Conservation (phyloP, 139 green algal species). For the Yamagishiella unicocca region DNA sequence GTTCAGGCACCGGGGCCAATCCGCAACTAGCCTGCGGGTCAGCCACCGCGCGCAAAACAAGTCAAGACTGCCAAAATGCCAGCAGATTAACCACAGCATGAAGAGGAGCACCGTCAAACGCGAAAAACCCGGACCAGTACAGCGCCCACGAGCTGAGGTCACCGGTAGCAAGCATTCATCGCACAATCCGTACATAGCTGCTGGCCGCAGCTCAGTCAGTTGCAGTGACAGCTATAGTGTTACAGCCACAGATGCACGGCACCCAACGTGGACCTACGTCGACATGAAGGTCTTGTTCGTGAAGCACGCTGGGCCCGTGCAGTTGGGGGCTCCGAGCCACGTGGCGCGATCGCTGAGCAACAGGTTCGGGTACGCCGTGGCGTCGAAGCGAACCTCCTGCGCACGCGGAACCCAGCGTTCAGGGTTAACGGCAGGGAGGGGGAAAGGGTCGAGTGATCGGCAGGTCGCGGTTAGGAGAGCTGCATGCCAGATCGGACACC, state of each 20-base stretch:
- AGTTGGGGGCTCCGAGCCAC: background rate
- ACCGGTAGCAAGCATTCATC: background rate
- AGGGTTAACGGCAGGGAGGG: background rate
- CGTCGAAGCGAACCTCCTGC: background rate
- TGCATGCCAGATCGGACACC: background rate
- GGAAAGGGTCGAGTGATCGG: background rate
- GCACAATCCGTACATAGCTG: background rate
- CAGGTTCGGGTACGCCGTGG: background rate
- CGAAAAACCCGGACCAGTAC: background rate
- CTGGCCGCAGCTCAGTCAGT: background rate
- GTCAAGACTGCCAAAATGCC: background rate
- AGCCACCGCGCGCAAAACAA: background rate
- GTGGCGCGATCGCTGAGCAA: background rate
- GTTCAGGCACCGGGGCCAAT: constrained; percentile 15
- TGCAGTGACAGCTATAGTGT: too few relatives aligned
- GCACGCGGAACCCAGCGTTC: too few relatives aligned
- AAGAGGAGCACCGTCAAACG: background rate
- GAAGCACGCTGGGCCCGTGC: background rate
- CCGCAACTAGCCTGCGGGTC: background rate
- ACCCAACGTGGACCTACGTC: background rate
- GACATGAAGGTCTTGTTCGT: background rate
- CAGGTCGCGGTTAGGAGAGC: background rate
- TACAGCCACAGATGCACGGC: too few relatives aligned
- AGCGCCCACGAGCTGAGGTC: background rate
- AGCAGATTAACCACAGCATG: too few relatives aligned